Evolutionary conservation across 768 basidiomycete genomes (phyloP).

Genomic region (Phylloporus rhodoxanthus): DNA sequence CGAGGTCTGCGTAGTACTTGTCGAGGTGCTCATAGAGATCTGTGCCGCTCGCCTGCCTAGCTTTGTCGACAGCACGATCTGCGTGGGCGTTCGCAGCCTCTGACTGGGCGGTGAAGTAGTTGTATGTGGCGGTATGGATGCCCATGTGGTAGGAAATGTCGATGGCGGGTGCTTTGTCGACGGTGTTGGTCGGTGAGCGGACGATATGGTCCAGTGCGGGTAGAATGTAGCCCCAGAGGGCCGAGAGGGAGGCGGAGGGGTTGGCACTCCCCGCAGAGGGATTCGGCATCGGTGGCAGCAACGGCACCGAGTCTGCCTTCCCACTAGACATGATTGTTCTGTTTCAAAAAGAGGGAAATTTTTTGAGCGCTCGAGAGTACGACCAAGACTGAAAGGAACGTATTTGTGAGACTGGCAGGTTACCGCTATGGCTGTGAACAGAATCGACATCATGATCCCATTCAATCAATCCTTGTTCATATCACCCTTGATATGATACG

Average conservation of each 20-base stretch:
- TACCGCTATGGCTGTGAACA: too few species aligned
- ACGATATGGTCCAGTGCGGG: constrained; percentile 76
- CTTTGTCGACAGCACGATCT: constrained; percentile 22
- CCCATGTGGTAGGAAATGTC: constrained; percentile 70
- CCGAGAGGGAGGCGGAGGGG: constrained; percentile 64
- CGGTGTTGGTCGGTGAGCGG: constrained; percentile 56
- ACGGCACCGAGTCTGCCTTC: constrained; percentile 10
- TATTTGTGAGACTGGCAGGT: background rate
- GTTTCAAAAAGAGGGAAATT: background rate
- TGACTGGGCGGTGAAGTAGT: constrained; percentile 64
- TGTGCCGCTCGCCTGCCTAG: constrained; percentile 42
- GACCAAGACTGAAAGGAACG: background rate
- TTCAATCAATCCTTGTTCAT: too few species aligned
- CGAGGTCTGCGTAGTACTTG: constrained; percentile 58
- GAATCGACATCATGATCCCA: too few species aligned
- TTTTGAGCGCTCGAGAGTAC: too few species aligned
- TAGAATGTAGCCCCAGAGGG: constrained; percentile 69
- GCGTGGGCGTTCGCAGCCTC: constrained; percentile 36
- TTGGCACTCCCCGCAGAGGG: constrained; percentile 62
- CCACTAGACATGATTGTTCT: background rate
- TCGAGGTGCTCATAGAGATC: constrained; percentile 74
- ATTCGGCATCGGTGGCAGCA: constrained; percentile 40
- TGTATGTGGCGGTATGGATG: constrained; percentile 78
- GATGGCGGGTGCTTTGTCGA: constrained; percentile 60
- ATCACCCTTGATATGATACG: too few species aligned